phyloP scores from a whole-genome alignment of 108 stramenopile genomes.

The Phaeodactylum tricornutum region DNA sequence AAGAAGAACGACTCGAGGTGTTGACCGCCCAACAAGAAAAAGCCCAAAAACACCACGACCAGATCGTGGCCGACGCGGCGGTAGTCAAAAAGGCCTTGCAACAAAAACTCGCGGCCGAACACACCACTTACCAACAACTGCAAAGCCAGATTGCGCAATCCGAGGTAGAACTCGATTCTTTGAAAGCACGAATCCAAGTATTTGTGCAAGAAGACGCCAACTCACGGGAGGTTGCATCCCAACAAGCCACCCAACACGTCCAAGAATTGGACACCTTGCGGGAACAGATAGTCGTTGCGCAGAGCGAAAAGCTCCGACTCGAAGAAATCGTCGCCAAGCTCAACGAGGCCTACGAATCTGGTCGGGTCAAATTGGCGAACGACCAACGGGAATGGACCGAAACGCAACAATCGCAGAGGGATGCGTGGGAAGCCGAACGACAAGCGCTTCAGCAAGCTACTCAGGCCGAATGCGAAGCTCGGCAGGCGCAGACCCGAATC shows the following conservation, averaged over 20 bases:
- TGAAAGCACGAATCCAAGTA: neutral
- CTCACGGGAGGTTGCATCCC: neutral
- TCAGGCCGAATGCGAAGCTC: no score
- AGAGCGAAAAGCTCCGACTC: neutral
- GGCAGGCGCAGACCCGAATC: no score
- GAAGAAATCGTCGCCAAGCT: neutral
- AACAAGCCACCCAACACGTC: neutral
- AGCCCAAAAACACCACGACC: constrained; percentile 5
- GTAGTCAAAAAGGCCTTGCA: neutral
- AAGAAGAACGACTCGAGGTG: constrained; percentile 3
- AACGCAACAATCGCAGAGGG: neutral
- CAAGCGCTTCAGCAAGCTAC: no score
- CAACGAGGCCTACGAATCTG: neutral
- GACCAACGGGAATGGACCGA: neutral
- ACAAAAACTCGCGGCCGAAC: neutral
- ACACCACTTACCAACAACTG: neutral
- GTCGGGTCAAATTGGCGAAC: neutral
- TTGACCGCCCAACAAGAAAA: neutral
- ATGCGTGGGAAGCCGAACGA: no score
- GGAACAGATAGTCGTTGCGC: neutral
- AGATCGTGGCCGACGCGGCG: neutral
- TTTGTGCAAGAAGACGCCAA: neutral
- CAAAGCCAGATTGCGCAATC: neutral
- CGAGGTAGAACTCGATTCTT: neutral
- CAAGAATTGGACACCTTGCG: neutral